These are phyloP conservation scores for Mentha longifolia DNA, from an alignment of 257 asterid genomes.

Conservation along the genomic window DNA sequence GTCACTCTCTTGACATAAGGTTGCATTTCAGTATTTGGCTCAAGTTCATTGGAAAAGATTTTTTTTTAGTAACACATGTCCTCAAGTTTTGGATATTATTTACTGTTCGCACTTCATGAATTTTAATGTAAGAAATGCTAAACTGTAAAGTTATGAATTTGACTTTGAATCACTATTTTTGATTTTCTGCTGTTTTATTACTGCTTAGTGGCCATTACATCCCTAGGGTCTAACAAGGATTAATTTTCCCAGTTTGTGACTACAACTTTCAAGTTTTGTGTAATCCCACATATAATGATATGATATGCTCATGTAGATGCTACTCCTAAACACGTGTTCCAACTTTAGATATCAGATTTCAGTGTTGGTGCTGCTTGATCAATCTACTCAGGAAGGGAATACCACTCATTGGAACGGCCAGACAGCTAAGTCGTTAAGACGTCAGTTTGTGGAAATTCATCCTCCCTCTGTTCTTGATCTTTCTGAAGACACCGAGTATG, in stretches of 20 bases:
- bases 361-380: slow-evolving; percentile 80
- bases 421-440: slow-evolving; percentile 44
- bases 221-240: slow-evolving; percentile 9
- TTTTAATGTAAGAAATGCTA: slow-evolving; percentile 5
- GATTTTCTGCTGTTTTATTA: slow-evolving; percentile 5
- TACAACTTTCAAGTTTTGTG: slow-evolving; percentile 8
- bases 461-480: slow-evolving; percentile 88
- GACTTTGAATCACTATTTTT: neutral
- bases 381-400: slow-evolving; percentile 58
- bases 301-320: slow-evolving; percentile 29
- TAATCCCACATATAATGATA: neutral
- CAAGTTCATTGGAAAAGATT: neutral
- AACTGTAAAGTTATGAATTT: neutral
- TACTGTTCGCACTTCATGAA: neutral
- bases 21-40: neutral
- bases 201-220: neutral
- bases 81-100: neutral
- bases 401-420: slow-evolving; percentile 50
- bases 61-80: neutral
- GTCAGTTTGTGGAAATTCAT: slow-evolving; percentile 71
- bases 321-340: slow-evolving; percentile 20
- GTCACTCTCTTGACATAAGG: no score
- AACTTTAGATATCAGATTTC: slow-evolving; percentile 75
- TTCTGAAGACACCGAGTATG: slow-evolving; percentile 76
- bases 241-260: neutral